A percentile compares a stretch with the other conserved stretches of the same genome.
Conservation (phyloP, 31 red algal species). For the Endocladia muricata region DNA sequence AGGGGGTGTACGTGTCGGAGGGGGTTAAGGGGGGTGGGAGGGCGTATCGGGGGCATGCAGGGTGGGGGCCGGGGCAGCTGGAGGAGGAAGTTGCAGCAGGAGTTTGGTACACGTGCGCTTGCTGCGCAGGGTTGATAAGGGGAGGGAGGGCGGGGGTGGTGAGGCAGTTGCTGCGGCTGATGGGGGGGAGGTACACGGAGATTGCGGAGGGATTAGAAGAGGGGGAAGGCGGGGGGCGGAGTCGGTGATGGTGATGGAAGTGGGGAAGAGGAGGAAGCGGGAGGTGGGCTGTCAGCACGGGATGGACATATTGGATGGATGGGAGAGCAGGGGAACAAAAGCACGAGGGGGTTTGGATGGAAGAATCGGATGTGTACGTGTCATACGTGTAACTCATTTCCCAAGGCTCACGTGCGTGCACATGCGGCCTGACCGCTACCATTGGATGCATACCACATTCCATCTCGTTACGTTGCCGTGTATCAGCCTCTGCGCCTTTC, state of each 20-base stretch:
- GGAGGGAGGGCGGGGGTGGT: not conserved
- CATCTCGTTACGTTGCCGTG: too few species aligned
- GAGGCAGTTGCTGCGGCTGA: not conserved
- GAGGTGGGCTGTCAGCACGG: not conserved
- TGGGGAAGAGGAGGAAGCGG: not conserved
- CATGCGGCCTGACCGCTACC: too few species aligned
- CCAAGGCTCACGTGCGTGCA: too few species aligned
- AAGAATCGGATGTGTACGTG: not conserved
- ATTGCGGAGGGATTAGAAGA: constrained; percentile 5
- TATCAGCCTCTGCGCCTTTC: too few species aligned
- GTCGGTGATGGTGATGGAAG: not conserved
- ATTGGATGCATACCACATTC: too few species aligned
- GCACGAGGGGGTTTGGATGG: too few species aligned
- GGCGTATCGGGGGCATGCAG: constrained; percentile 23
- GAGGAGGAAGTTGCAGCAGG: constrained; percentile 18
- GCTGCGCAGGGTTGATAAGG: constrained; percentile 10
- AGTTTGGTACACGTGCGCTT: constrained; percentile 9
- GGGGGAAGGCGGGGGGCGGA: not conserved
- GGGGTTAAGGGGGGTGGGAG: not conserved
- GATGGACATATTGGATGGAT: too few species aligned
- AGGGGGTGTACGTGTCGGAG: not conserved
- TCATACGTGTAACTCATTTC: not conserved
- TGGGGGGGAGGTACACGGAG: constrained; percentile 8
- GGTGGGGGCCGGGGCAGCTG: constrained; percentile 31
- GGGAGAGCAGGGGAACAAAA: too few species aligned